These are phyloP conservation scores for sunflower (Helianthus annuus) DNA, from an alignment of 129 eudicot genomes.

Conservation along the genomic window DNA sequence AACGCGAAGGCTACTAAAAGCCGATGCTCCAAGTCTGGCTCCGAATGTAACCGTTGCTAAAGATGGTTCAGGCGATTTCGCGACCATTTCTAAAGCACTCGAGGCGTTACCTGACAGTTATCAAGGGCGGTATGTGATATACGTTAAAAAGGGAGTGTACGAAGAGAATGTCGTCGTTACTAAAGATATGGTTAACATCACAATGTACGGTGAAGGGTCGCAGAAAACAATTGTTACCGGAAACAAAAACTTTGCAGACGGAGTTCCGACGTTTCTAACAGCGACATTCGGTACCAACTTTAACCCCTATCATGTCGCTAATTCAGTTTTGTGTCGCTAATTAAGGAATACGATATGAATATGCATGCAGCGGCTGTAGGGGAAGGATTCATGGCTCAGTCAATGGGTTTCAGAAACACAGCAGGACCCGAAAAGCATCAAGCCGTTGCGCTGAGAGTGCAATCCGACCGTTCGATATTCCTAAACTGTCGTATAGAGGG, in stretches of 20 bases:
- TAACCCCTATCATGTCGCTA: too few relatives aligned
- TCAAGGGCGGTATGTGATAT: constrained; percentile 59
- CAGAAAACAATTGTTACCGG: constrained; percentile 70
- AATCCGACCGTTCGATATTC: constrained; percentile 66
- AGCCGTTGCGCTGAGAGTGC: constrained; percentile 78
- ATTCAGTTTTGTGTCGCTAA: background rate
- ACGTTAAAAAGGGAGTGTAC: constrained; percentile 62
- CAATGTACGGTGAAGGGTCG: constrained; percentile 80
- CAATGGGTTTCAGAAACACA: constrained; percentile 67
- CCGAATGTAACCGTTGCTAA: constrained; percentile 66
- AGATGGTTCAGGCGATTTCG: constrained; percentile 68
- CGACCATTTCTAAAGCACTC: constrained; percentile 50
- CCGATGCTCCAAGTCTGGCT: constrained; percentile 8
- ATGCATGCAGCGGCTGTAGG: constrained; percentile 62
- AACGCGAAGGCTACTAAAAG: constrained; percentile 45
- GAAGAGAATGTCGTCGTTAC: constrained; percentile 67
- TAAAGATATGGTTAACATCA: constrained; percentile 63
- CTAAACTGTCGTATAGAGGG: constrained; percentile 79
- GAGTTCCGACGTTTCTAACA: constrained; percentile 64
- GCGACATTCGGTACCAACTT: constrained; percentile 61
- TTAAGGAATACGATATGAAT: background rate
- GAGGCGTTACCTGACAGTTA: constrained; percentile 43
- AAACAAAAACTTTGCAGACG: constrained; percentile 62
- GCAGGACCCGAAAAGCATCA: constrained; percentile 88
- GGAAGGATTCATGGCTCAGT: constrained; percentile 67